Percentiles rank a stretch among this genome's conserved stretches.
Evolutionary conservation across 495 filamentous ascomycete genomes (phyloP).

Genomic region (Podospora anserina): DNA sequence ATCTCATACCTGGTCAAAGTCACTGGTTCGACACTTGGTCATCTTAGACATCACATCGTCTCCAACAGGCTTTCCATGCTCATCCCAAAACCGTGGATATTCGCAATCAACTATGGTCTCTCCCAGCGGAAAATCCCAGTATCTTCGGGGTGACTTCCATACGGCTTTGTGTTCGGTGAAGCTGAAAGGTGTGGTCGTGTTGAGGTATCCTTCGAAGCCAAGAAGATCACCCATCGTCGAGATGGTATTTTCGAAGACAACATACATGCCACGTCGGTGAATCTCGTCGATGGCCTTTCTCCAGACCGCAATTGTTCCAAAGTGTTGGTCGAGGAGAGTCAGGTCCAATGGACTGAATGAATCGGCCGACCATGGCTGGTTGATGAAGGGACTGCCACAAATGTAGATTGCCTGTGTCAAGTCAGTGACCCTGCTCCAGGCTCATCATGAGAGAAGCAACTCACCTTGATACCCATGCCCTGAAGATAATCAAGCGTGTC

Average conservation of each 20-base stretch:
- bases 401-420: slow-evolving; percentile 59
- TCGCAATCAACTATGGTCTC: slow-evolving; percentile 57
- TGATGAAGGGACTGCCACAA: slow-evolving; percentile 53
- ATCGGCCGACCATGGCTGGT: slow-evolving; percentile 49
- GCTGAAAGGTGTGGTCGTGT: slow-evolving; percentile 57
- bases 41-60: slow-evolving; percentile 40
- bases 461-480: slow-evolving; percentile 64
- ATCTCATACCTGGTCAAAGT: slow-evolving; percentile 54
- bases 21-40: slow-evolving; percentile 60
- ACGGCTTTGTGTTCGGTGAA: slow-evolving; percentile 52
- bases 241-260: slow-evolving; percentile 68
- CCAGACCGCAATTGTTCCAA: slow-evolving; percentile 58
- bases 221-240: slow-evolving; percentile 68
- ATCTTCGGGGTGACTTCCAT: slow-evolving; percentile 57
- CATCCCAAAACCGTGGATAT: slow-evolving; percentile 66
- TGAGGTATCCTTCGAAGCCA: slow-evolving; percentile 63
- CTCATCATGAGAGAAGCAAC: neutral
- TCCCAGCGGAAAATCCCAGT: slow-evolving; percentile 59
- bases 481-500: slow-evolving; percentile 70
- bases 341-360: slow-evolving; percentile 46
- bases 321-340: slow-evolving; percentile 27
- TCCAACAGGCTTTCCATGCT: slow-evolving; percentile 43
- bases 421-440: neutral
- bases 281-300: slow-evolving; percentile 60
- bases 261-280: slow-evolving; percentile 69